Percentiles rank a stretch among this genome's conserved stretches.
These are phyloP conservation scores for Phlyctochytrium planicorne DNA, from an alignment of 192 early-diverging fungal species.

Conservation along the genomic window DNA sequence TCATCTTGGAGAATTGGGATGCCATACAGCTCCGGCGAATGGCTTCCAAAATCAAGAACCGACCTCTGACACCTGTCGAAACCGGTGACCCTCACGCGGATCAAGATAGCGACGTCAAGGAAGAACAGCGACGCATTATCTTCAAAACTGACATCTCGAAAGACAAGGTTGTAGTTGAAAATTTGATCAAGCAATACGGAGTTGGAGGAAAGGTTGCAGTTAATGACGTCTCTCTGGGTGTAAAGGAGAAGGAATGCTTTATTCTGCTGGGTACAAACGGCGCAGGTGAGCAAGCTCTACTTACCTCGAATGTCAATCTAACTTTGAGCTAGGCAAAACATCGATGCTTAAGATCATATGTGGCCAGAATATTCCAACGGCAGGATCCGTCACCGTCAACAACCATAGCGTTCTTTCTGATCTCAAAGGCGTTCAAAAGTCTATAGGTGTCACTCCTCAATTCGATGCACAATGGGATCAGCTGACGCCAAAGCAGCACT, in stretches of 20 bases:
- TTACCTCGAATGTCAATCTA: background rate
- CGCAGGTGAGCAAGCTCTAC: conserved; percentile 48
- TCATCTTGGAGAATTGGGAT: background rate
- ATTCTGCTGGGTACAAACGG: conserved; percentile 60
- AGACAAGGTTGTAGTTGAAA: background rate
- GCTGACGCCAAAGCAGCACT: conserved; percentile 41
- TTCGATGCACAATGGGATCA: conserved; percentile 39
- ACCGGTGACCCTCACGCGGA: background rate
- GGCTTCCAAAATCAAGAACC: background rate
- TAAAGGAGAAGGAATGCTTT: conserved; percentile 49
- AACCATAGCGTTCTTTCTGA: background rate
- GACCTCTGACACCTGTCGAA: background rate
- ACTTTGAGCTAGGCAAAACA: conserved; percentile 12
- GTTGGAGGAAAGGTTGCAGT: conserved; percentile 13
- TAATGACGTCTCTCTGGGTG: conserved; percentile 41
- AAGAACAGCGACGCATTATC: conserved; percentile 1
- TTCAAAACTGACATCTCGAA: conserved; percentile 2
- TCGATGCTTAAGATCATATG: conserved; percentile 12
- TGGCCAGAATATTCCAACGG: conserved; percentile 13
- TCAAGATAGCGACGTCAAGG: background rate
- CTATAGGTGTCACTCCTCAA: conserved; percentile 56
- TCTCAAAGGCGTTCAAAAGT: conserved; percentile 32
- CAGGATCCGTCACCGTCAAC: conserved; percentile 19
- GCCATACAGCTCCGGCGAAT: background rate
- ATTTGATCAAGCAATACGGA: background rate